A percentile compares a stretch with the other conserved stretches of the same genome.
Conservation (phyloP, 148 eudicot genomes). For the Talinum fruticosum region DNA sequence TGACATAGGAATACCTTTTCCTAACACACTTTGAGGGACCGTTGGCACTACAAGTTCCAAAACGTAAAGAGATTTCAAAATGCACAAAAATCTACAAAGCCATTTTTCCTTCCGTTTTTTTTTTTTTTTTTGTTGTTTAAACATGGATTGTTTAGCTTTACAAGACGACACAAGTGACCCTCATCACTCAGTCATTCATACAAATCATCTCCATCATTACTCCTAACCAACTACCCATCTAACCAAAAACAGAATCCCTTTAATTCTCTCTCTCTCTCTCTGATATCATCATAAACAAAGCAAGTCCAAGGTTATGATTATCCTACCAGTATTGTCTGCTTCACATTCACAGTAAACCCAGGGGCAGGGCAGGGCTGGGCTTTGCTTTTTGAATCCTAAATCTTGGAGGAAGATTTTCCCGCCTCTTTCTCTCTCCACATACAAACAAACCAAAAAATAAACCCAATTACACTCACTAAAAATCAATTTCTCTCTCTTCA, state of each 20-base stretch:
- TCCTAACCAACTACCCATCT: constrained; percentile 3
- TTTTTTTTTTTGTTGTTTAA: neutral
- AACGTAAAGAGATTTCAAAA: neutral
- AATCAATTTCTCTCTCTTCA: neutral
- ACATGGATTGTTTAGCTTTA: neutral
- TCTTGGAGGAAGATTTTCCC: constrained; percentile 5
- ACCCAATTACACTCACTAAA: neutral
- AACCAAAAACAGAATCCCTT: constrained; percentile 1
- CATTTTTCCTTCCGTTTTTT: neutral
- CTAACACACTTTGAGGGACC: too few species aligned
- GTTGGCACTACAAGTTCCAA: neutral
- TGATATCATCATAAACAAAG: neutral
- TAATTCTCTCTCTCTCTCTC: constrained; percentile 2
- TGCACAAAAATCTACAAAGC: neutral
- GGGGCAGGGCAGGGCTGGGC: neutral
- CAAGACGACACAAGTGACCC: constrained; percentile 12
- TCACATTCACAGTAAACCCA: constrained; percentile 1
- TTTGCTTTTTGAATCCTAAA: neutral
- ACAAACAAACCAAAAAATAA: neutral
- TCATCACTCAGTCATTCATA: neutral
- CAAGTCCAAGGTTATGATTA: neutral
- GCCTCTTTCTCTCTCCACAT: neutral
- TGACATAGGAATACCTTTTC: too few species aligned
- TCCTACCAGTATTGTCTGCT: constrained; percentile 3
- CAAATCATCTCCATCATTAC: constrained; percentile 7